Conservation (phyloP, 352 stramenopile genomes). For the Globisporangium acanthophoron region DNA sequence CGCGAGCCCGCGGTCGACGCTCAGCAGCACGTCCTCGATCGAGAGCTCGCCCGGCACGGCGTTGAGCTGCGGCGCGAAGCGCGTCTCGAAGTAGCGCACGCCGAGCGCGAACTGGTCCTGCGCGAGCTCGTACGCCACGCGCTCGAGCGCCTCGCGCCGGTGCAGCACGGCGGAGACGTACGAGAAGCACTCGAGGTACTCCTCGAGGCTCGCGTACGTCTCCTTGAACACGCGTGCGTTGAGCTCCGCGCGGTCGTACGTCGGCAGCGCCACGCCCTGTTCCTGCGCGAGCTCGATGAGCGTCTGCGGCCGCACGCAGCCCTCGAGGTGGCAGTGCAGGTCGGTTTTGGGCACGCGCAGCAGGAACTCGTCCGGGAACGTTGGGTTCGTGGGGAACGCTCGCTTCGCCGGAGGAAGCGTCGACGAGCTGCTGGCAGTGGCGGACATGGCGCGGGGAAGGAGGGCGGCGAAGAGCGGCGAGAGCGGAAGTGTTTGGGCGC, state of each 20-base stretch:
- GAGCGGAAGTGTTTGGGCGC: neutral
- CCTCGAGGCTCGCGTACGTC: constrained; percentile 73
- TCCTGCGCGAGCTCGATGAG: constrained; percentile 78
- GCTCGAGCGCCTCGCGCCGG: constrained; percentile 55
- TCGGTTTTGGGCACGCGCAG: constrained; percentile 75
- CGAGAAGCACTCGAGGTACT: constrained; percentile 83
- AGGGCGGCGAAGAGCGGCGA: neutral
- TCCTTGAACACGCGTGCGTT: constrained; percentile 70
- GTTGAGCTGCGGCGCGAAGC: constrained; percentile 83
- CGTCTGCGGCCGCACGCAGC: constrained; percentile 71
- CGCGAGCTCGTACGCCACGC: constrained; percentile 81
- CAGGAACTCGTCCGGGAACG: constrained; percentile 69
- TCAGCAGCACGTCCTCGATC: constrained; percentile 68
- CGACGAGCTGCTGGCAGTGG: neutral
- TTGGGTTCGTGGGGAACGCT: constrained; percentile 44
- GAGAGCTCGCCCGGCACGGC: constrained; percentile 53
- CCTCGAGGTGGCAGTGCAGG: constrained; percentile 86
- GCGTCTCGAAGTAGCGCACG: constrained; percentile 83
- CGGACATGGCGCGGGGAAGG: neutral
- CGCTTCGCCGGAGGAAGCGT: neutral
- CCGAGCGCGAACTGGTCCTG: constrained; percentile 73
- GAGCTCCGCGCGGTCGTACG: constrained; percentile 59
- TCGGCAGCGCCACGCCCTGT: constrained; percentile 66
- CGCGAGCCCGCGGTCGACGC: constrained; percentile 52
- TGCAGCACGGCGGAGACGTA: constrained; percentile 72